Conservation (phyloP, 225 moss, liverwort and hornwort species). For the Lunularia cruciata region DNA sequence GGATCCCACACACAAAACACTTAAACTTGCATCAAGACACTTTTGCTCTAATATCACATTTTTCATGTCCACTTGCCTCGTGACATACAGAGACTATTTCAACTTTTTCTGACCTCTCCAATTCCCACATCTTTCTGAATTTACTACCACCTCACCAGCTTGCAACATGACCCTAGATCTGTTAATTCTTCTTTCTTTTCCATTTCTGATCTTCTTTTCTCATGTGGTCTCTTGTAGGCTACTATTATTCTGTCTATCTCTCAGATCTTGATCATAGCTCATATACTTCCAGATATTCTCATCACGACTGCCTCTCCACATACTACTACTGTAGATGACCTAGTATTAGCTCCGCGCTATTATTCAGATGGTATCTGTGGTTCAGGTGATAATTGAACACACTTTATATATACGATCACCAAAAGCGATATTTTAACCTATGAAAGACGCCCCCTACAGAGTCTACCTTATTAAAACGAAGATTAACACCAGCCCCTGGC, state of each 20-base stretch:
- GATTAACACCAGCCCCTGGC: too few relatives aligned
- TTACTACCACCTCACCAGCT: not conserved
- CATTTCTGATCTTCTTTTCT: too few relatives aligned
- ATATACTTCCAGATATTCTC: too few relatives aligned
- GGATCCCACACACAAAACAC: not conserved
- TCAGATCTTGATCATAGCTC: not conserved
- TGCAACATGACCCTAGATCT: not conserved
- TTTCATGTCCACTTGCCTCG: conserved; percentile 1
- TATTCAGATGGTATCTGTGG: conserved; percentile 8
- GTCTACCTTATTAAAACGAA: too few relatives aligned
- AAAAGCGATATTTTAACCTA: not conserved
- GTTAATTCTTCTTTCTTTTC: not conserved
- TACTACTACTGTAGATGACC: not conserved
- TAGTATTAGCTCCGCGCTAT: not conserved
- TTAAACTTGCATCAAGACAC: not conserved
- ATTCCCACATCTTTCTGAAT: not conserved
- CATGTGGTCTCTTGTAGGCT: not conserved
- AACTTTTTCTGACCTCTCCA: not conserved
- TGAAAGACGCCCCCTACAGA: too few relatives aligned
- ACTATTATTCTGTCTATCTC: not conserved
- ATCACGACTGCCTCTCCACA: not conserved
- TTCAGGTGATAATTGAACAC: not conserved
- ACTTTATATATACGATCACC: not conserved
- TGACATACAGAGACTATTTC: not conserved
- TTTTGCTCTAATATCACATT: not conserved